Base-by-base conservation (phyloP, 345 rosid species). In the Crucihimalaya himalaica region DNA sequence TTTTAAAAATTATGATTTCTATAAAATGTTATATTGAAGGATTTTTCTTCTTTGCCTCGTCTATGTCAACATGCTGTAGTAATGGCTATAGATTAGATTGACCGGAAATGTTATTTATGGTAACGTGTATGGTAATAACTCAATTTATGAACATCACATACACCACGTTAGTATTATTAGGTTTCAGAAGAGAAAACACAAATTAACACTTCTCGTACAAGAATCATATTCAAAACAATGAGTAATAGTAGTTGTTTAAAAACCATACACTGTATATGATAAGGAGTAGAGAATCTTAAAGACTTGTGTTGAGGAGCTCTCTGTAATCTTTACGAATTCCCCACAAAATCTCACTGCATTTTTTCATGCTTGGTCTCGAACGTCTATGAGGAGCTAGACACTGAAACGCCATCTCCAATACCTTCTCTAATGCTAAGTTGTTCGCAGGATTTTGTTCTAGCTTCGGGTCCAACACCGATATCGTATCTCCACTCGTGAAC, bases 261-360 rank as follows among this genome's bases (percentile, higher is more conserved):
- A 20, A 50, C 27, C 29, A 71, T 42, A 46, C 6, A 29, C 6
- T 29, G 6, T 6, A 31, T 8, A 31, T 23, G 12, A 53, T 16
- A 64, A 62, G 67, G 25, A 28, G 29, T 19, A 48, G 27, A 50
- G 64, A 42, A 68, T 32, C 48, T 60, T 51, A 75, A 40, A 68
- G 66, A 63, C 54, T 63, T 5, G 72, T 46, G 84, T 86, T 63
- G 76, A 66, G 76, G 74, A 78, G 21, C 20, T 86, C 92, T 74
- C 85, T 85, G 79, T 83, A 92, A 73, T 89, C 93, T 81, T 91
- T 95, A 10, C 97, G 99, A 35, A 92, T 84, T 27, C 82, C 76
- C 96, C 99, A 91, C 12, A 95, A 85, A 72, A 89, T 73, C 89
- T 94, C 97, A 12, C 85, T 95, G 45, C 97, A 91, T 48, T 78